phyloP scores from a whole-genome alignment of 2,329 filamentous ascomycete genomes.

The Fusarium napiforme region DNA sequence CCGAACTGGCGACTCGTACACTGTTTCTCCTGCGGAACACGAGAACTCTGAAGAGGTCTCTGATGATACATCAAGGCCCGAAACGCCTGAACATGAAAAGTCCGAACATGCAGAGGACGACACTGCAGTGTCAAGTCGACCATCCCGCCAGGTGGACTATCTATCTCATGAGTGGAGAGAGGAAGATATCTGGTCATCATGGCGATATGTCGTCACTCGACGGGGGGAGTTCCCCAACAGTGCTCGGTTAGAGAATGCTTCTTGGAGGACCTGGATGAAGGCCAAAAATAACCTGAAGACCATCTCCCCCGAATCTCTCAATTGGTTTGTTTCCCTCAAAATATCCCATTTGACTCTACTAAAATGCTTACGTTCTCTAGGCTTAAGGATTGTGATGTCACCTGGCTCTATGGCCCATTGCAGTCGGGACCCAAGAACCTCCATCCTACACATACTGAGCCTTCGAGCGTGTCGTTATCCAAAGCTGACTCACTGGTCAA shows the following conservation, averaged over 20 bases:
- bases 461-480: slow-evolving; percentile 58
- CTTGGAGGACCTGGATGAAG: slow-evolving; percentile 97
- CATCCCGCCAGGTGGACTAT: slow-evolving; percentile 93
- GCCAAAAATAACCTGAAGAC: slow-evolving; percentile 87
- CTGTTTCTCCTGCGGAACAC: slow-evolving; percentile 64
- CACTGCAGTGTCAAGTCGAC: slow-evolving; percentile 76
- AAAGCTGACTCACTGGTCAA: slow-evolving; percentile 73
- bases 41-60: slow-evolving; percentile 57
- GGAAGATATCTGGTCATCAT: slow-evolving; percentile 97
- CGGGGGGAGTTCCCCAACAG: slow-evolving; percentile 83
- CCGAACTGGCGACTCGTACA: slow-evolving; percentile 61
- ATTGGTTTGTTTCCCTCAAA: slow-evolving; percentile 72
- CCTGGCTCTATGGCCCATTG: slow-evolving; percentile 94
- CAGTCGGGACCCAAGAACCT: slow-evolving; percentile 75
- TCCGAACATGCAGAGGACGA: slow-evolving; percentile 79
- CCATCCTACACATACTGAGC: slow-evolving; percentile 57
- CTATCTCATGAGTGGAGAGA: slow-evolving; percentile 93
- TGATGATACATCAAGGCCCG: slow-evolving; percentile 63
- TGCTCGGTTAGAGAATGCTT: slow-evolving; percentile 90
- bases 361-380: slow-evolving; percentile 59
- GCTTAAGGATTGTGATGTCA: slow-evolving; percentile 97
- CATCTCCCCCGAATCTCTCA: slow-evolving; percentile 88
- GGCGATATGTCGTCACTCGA: slow-evolving; percentile 90
- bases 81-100: slow-evolving; percentile 61
- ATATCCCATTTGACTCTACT: background rate